These are phyloP conservation scores for Taiozyma onychis DNA, from an alignment of 1,139 yeast genomes.

Conservation along the genomic window DNA sequence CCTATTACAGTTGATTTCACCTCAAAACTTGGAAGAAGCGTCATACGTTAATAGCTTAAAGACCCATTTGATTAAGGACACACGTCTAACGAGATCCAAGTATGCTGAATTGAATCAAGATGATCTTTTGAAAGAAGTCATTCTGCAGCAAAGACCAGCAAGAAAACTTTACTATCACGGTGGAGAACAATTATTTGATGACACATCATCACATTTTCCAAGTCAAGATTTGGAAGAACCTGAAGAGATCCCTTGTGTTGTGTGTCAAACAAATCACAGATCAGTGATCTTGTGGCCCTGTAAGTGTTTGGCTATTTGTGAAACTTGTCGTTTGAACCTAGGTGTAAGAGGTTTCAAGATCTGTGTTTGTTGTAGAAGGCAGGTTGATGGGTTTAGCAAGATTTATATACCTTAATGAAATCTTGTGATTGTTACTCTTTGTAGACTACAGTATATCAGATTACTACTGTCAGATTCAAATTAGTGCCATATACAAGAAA, in stretches of 20 bases:
- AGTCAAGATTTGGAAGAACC: conserved; percentile 19
- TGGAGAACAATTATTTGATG: conserved; percentile 8
- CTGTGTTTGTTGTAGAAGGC: conserved; percentile 81
- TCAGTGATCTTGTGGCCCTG: conserved; percentile 92
- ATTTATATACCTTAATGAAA: conserved; percentile 43
- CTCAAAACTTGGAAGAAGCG: conserved; percentile 17
- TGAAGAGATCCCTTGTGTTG: conserved; percentile 49
- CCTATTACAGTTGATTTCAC: conserved; percentile 11
- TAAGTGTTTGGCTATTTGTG: conserved; percentile 83
- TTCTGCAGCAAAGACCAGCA: conserved; percentile 18
- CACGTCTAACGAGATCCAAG: conserved; percentile 29
- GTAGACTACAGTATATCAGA: not conserved
- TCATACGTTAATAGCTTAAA: conserved; percentile 22
- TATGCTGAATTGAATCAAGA: conserved; percentile 26
- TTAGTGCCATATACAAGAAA: not conserved
- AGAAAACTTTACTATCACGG: not conserved
- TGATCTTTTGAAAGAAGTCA: conserved; percentile 25
- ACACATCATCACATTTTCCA: not conserved
- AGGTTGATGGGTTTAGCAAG: conserved; percentile 54
- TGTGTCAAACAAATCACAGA: conserved; percentile 71
- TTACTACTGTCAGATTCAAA: not conserved
- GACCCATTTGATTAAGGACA: conserved; percentile 19
- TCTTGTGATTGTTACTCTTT: not conserved
- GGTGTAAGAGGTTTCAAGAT: conserved; percentile 70
- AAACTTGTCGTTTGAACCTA: conserved; percentile 70